Base-by-base conservation (phyloP, 2,329 filamentous ascomycete species). In the Penicillium brasilianum region DNA sequence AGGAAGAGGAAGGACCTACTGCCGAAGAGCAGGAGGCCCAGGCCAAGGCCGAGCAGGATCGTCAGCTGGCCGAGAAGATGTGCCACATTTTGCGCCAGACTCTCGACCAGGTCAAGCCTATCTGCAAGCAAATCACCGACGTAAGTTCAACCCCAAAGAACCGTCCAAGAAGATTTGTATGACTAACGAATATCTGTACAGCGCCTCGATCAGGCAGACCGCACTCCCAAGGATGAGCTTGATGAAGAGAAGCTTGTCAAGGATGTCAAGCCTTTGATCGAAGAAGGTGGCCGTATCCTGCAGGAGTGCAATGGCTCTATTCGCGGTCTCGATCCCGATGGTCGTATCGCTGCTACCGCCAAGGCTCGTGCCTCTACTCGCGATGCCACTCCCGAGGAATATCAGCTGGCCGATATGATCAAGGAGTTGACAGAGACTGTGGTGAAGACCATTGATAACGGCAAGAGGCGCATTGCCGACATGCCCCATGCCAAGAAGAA, bases 401-500 rank as follows among this genome's bases (percentile, higher is more conserved):
- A 92, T 71, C 88, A 88, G 62, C 87, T 97, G 16, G 93, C 93
- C 4, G 92, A 97, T 60, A 81, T 89, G 10, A 86, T 97, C 68
- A 96, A 96, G 82, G 92, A 87, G 80, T 84, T 97, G 61, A 94
- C 93, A 0, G 89, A 89, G 20, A 89, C 87, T 28, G 90, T 97
- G 22, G 89, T 90, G 50, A 88, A 89, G 71, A 92, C 89, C 25
- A 94, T 97, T 69, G 93, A 97, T 73, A 88, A 90, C 65, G 90
- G 91, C 28, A 95, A 93, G 87, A 91, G 90, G 81, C 91, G 91
- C 82, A 90, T 97, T 63, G 88, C 90, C 72, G 90, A 91, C 73
- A 95, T 97, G 91, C 93, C 93, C 6, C 90, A 96, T 68, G 93
- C 92, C 46, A 96, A 97, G 89, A 94, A 96, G 84, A 89, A 94